A percentile compares a stretch with the other conserved stretches of the same genome.
These are phyloP conservation scores for Parasarocladium wereldwijsianum DNA, from an alignment of 2,329 filamentous ascomycete genomes.

Conservation along the genomic window DNA sequence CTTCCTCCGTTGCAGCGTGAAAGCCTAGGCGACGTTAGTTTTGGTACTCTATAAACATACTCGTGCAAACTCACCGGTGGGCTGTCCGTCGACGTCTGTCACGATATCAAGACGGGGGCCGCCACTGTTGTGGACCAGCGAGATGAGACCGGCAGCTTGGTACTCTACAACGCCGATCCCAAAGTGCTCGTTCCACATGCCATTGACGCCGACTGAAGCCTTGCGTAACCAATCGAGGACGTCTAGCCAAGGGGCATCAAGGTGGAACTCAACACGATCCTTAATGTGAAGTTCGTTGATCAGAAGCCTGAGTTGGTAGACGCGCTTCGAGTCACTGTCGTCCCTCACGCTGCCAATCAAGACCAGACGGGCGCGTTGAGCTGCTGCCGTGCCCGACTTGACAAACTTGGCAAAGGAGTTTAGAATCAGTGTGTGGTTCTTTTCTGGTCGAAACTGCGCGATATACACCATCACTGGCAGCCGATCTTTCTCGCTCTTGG, in stretches of 20 bases:
- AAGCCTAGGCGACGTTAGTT: slow-evolving; percentile 45
- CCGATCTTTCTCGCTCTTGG: slow-evolving; percentile 52
- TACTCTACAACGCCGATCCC: slow-evolving; percentile 98
- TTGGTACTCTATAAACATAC: not conserved
- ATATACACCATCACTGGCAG: slow-evolving; percentile 75
- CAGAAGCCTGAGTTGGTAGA: slow-evolving; percentile 77
- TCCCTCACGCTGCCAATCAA: slow-evolving; percentile 89
- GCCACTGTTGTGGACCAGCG: slow-evolving; percentile 84
- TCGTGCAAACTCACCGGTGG: slow-evolving; percentile 48
- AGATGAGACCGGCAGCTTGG: slow-evolving; percentile 83
- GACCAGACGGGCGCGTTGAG: slow-evolving; percentile 50
- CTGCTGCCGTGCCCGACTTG: slow-evolving; percentile 34
- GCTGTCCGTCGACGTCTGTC: slow-evolving; percentile 58
- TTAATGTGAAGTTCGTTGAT: slow-evolving; percentile 78
- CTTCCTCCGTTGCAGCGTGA: slow-evolving; percentile 61
- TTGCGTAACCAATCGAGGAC: slow-evolving; percentile 66
- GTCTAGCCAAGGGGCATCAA: slow-evolving; percentile 79
- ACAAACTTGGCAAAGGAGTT: slow-evolving; percentile 71
- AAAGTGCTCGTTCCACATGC: slow-evolving; percentile 99
- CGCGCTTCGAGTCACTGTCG: slow-evolving; percentile 61
- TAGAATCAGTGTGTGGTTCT: slow-evolving; percentile 82
- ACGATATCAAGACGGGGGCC: slow-evolving; percentile 93
- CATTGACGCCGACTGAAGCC: slow-evolving; percentile 79
- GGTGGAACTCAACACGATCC: slow-evolving; percentile 72
- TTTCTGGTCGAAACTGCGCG: slow-evolving; percentile 93